These are phyloP conservation scores for Trichopus zeylanicus DNA, from an alignment of 116 monocot genomes.

Conservation along the genomic window DNA sequence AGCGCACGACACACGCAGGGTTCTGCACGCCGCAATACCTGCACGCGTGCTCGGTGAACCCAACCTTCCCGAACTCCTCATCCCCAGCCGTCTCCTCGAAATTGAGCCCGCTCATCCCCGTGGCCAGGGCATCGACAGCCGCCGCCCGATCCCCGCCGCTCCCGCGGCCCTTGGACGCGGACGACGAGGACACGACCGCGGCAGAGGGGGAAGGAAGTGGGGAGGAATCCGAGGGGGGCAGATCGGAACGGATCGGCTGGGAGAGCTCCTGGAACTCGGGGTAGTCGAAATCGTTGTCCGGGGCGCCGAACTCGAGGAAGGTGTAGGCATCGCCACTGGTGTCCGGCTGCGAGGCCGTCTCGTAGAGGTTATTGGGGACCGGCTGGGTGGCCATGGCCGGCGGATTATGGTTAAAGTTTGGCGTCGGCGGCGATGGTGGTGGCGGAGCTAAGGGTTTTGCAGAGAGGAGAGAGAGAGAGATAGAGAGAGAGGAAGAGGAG, in stretches of 20 bases:
- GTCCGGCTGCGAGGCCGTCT: slow-evolving; percentile 95
- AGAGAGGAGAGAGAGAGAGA: too few species aligned
- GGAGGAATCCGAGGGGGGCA: slow-evolving; percentile 5
- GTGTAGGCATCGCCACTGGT: slow-evolving; percentile 83
- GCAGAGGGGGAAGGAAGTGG: slow-evolving; percentile 12
- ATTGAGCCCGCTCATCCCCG: slow-evolving; percentile 64
- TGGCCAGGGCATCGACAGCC: slow-evolving; percentile 40
- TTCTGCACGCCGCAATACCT: slow-evolving; percentile 90
- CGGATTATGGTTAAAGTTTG: slow-evolving; percentile 6
- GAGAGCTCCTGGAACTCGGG: slow-evolving; percentile 75
- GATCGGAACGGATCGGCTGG: slow-evolving; percentile 60
- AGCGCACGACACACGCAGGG: slow-evolving; percentile 88
- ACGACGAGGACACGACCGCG: slow-evolving; percentile 21
- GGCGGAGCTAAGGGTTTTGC: too few species aligned
- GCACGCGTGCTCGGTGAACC: slow-evolving; percentile 86
- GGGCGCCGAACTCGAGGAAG: slow-evolving; percentile 97
- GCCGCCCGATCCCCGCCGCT: slow-evolving; percentile 5
- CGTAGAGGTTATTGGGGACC: slow-evolving; percentile 67
- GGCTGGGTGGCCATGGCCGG: slow-evolving; percentile 40
- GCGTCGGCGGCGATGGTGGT: too few species aligned
- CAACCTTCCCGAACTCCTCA: slow-evolving; percentile 64
- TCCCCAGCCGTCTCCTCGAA: slow-evolving; percentile 82
- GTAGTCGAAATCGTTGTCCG: slow-evolving; percentile 79
- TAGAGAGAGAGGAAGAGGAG: too few species aligned
- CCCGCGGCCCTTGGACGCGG: slow-evolving; percentile 9